Base-by-base conservation (phyloP, 495 filamentous ascomycete species). In the Pyrenopolyporus hunteri region DNA sequence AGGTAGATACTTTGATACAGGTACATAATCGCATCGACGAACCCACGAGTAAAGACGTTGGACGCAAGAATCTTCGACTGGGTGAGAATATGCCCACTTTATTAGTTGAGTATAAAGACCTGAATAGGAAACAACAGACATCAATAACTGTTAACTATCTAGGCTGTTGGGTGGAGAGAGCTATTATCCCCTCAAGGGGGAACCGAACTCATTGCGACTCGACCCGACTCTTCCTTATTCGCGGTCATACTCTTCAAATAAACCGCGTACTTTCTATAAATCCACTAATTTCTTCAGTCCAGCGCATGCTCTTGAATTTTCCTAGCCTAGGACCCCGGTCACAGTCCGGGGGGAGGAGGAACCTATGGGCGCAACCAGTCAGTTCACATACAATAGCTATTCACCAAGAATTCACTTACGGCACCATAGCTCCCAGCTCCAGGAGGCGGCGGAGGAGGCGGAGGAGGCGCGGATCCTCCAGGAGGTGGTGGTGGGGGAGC, bases 401-500 rank as follows among this genome's bases (percentile, higher is more conserved):
- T 19, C 9, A 25, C 9, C 26, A 10, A 10, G 13, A 7, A 6
- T 17, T 43, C 29, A 77, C 82, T 66, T 77, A 93, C 90, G 66
- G 87, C 82, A 69, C 80, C 89, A 76, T 91, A 92, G 23, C 87
- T 75, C 46, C 80, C 78, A 46, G 78, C 75, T 44, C 83, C 80
- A 13, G 6, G 83, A 13, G 6, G 84, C n/a, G 88, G 87, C 23
- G 88, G 88, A 31, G 87, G 85, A 14, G 85, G 83, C 23, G 77
- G 77, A 32, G 84, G 69, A 71, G 67, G 76, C 52, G 71, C 71
- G 37, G 60, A 80, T 74, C 68, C 81, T 76, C 71, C 76, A 29
- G 78, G 77, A 39, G 89, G 86, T 40, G 86, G 86, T 29, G 88
- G 87, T 10, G 89, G 85, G 6, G 83, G 83, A 40, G 87, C 85